Base-by-base conservation (phyloP, 2,329 filamentous ascomycete genomes). In the Pseudogymnoascus sp. region DNA sequence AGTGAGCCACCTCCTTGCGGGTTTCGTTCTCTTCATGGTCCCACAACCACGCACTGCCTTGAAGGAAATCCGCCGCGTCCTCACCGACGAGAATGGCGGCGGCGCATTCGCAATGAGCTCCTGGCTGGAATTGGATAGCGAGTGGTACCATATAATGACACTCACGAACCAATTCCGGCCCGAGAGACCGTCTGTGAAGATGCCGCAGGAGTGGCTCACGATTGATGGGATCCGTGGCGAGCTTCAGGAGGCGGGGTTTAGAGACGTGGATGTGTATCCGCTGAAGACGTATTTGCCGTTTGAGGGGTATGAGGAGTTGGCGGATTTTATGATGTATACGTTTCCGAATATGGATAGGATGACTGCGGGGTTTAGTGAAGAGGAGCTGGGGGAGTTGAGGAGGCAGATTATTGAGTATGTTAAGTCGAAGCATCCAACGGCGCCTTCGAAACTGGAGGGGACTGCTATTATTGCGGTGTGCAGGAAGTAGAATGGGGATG, bases 271-370 rank as follows among this genome's bases (percentile, higher is more conserved):
- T 25, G 39, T 59, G 1, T 37, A 62, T 39, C 33, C 61, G 5
- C 12, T 59, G 57, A 41, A 60, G 14, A 38, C 57, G 3, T 62
- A 60, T 53, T 47, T 62, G 41, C 61, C 61, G n/a, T 62, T 62
- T 41, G 33, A 62, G 18, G 33, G 37, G 1, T 28, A 62, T 22
- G 38, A 60, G 15, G 6, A 60, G 8, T 6, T 62, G 1, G 60
- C 22, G 14, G 15, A 28, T 15, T 59, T 38, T 12, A 28, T 62
- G 15, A 22, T 62, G n/a, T 33, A 58, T 12, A 12, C 39, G 25
- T 59, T 62, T 25, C 61, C 61, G 1, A 35, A 30, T 7, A 60
- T 62, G 57, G 30, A 15, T 33, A 39, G 30, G 18, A 36, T 62
- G 57, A 62, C 58, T 12, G 39, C 30, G 8, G 61, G 25, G 7